Percentiles rank a stretch among this genome's conserved stretches.
Evolutionary conservation across 2,329 filamentous ascomycete genomes (phyloP).

Genomic region (Aspergillus fischeri): DNA sequence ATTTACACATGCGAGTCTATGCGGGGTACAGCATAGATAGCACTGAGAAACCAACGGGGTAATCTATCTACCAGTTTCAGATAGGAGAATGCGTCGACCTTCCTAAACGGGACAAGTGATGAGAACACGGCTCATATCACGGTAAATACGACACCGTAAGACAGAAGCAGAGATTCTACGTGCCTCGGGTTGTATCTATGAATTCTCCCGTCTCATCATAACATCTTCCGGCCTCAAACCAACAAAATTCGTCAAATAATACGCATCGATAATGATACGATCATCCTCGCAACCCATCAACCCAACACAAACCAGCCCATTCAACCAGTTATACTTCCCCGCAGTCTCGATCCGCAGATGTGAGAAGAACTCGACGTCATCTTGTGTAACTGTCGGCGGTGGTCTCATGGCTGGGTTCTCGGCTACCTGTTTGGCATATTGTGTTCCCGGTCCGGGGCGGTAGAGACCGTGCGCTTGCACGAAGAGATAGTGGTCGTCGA

Average conservation of each 20-base stretch:
- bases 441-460: conserved; percentile 19
- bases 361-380: conserved; percentile 24
- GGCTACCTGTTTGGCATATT: conserved; percentile 19
- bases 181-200: no score
- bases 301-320: conserved; percentile 22
- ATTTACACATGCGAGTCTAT: no score
- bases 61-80: not conserved
- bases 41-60: no score
- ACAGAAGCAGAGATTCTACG: no score
- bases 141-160: no score
- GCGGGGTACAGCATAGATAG: no score
- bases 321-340: conserved; percentile 22
- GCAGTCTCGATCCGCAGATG: conserved; percentile 21
- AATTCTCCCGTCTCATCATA: conserved; percentile 2
- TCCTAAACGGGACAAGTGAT: not conserved
- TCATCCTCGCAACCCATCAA: conserved; percentile 20
- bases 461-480: conserved; percentile 24
- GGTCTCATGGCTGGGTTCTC: conserved; percentile 9
- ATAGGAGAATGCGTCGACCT: not conserved
- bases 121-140: no score
- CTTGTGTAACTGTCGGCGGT: conserved; percentile 15
- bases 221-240: conserved; percentile 18
- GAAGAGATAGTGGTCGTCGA: conserved; percentile 19
- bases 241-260: conserved; percentile 21
- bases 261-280: conserved; percentile 22